phyloP scores from a whole-genome alignment of 768 basidiomycete species.

The Panellus pusillus region DNA sequence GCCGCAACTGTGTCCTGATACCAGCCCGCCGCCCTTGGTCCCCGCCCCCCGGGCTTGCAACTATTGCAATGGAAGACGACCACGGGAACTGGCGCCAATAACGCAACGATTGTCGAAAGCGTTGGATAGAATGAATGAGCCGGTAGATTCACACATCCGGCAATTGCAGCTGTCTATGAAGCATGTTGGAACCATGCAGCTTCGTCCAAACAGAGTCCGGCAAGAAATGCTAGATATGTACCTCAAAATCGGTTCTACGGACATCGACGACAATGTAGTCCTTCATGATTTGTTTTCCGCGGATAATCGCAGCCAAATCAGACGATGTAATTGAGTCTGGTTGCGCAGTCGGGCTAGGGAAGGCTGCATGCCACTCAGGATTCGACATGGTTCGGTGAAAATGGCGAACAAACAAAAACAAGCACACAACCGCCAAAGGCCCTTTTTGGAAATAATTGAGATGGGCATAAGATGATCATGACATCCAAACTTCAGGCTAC shows the following conservation, averaged over 20 bases:
- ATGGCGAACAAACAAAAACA: neutral
- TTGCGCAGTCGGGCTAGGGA: slow-evolving; percentile 3
- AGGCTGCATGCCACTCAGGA: slow-evolving; percentile 14
- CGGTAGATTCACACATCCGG: slow-evolving; percentile 16
- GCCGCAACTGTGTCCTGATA: slow-evolving; percentile 10
- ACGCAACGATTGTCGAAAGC: slow-evolving; percentile 7
- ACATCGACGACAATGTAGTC: slow-evolving; percentile 20
- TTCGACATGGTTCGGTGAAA: neutral
- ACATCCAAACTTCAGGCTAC: slow-evolving; percentile 24
- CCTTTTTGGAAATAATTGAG: neutral
- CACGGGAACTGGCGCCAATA: slow-evolving; percentile 3
- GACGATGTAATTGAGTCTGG: slow-evolving; percentile 6
- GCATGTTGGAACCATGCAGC: neutral
- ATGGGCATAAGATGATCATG: too few relatives aligned
- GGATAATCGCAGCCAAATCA: slow-evolving; percentile 7
- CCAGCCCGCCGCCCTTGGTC: slow-evolving; percentile 10
- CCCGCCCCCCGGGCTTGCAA: slow-evolving; percentile 12
- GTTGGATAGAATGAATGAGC: slow-evolving; percentile 19
- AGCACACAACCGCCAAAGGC: neutral
- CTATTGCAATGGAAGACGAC: slow-evolving; percentile 19
- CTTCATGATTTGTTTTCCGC: slow-evolving; percentile 10
- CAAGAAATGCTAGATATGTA: neutral
- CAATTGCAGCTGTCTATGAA: slow-evolving; percentile 2
- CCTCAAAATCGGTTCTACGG: slow-evolving; percentile 19
- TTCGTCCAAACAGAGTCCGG: neutral